These are phyloP conservation scores for Neocatenulostroma microsporum DNA, from an alignment of 2,329 filamentous ascomycete species.

Conservation along the genomic window DNA sequence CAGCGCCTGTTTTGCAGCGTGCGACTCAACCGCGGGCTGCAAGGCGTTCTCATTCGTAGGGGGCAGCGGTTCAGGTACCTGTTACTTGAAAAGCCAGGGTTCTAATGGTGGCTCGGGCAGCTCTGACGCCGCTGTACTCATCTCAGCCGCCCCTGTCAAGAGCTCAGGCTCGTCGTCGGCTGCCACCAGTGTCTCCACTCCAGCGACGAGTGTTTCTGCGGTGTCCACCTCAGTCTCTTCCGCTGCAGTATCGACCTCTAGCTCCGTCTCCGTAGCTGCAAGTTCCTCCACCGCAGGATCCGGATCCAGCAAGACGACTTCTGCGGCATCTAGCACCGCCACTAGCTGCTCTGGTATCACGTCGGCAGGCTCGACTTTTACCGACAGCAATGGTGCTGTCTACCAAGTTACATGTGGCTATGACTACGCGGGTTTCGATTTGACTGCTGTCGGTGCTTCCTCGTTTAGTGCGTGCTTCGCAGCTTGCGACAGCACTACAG, in stretches of 20 bases:
- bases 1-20: conserved; percentile 10
- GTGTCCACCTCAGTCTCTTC: background rate
- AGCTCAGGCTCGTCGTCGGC: background rate
- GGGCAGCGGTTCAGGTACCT: conserved; percentile 12
- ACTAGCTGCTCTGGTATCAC: conserved; percentile 6
- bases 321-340: background rate
- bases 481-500: conserved; percentile 8
- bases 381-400: conserved; percentile 6
- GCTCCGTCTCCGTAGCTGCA: too few species aligned
- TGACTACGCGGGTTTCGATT: conserved; percentile 7
- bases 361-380: conserved; percentile 5
- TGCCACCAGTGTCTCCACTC: too few species aligned
- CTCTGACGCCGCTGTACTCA: background rate
- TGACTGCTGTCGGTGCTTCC: background rate
- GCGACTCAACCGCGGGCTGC: conserved; percentile 12
- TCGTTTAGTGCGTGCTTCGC: conserved; percentile 8
- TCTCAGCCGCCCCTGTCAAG: background rate
- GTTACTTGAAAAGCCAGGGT: conserved; percentile 12
- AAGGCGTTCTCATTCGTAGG: conserved; percentile 15
- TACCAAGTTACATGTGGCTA: conserved; percentile 10
- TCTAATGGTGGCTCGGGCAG: background rate
- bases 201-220: too few species aligned
- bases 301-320: background rate
- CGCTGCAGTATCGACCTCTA: background rate
- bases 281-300: too few species aligned